Percentiles rank a stretch among this genome's conserved stretches.
Conservation (phyloP, 1,284 basidiomycete species). For the Butyriboletus appendiculatus region DNA sequence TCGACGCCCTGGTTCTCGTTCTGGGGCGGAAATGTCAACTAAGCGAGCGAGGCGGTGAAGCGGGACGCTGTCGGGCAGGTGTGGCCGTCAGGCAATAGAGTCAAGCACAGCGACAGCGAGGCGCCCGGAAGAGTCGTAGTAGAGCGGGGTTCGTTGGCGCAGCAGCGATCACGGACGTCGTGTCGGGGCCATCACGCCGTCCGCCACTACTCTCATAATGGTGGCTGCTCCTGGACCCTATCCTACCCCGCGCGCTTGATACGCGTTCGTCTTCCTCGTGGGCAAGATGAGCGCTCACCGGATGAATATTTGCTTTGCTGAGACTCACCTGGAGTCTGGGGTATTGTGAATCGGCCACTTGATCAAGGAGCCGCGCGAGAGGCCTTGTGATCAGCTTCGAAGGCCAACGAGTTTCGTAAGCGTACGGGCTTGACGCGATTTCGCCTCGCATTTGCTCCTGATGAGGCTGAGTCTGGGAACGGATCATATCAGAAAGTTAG, state of each 20-base stretch:
- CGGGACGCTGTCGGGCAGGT: neutral
- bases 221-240: neutral
- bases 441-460: no score
- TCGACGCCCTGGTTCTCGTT: neutral
- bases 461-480: no score
- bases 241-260: neutral
- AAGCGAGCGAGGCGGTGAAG: neutral
- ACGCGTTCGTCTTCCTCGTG: neutral
- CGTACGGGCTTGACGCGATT: no score
- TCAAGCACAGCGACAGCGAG: neutral
- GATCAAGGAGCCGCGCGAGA: neutral
- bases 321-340: neutral
- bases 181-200: neutral
- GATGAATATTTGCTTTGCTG: neutral
- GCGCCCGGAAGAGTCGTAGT: neutral
- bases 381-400: neutral
- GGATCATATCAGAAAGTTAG: no score
- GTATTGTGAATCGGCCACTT: no score
- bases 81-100: neutral
- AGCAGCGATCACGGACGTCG: neutral
- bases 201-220: constrained; percentile 4
- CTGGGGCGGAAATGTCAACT: constrained; percentile 1
- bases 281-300: neutral
- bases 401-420: no score
- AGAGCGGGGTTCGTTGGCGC: neutral